Conservation (phyloP, 148 eudicot species). For the Polygonum maritimum region DNA sequence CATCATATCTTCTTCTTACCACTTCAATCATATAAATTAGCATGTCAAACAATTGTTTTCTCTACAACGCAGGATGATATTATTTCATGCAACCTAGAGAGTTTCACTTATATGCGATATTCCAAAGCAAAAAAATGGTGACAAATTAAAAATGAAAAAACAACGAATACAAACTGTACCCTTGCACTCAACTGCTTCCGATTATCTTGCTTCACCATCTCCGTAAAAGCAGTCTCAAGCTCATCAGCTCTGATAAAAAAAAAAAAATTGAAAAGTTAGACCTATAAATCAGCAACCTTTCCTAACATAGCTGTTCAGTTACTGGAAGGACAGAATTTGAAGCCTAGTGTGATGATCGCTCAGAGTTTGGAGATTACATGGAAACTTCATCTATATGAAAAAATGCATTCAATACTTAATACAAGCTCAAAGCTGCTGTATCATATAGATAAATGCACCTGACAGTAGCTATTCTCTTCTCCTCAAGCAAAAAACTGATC, state of each 20-base stretch:
- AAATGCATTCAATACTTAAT: background rate
- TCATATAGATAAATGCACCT: constrained; percentile 30
- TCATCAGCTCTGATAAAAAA: constrained; percentile 64
- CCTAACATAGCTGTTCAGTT: background rate
- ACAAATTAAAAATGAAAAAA: background rate
- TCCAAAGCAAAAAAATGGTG: background rate
- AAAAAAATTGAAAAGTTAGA: background rate
- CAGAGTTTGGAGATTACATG: background rate
- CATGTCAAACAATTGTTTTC: too few relatives aligned
- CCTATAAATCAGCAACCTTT: background rate
- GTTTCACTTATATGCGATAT: too few relatives aligned
- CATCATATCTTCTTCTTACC: too few relatives aligned
- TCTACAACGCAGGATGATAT: too few relatives aligned
- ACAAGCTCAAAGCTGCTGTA: background rate
- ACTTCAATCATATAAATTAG: too few relatives aligned
- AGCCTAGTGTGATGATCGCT: background rate
- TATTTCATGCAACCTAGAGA: too few relatives aligned
- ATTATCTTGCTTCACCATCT: constrained; percentile 76
- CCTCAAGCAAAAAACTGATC: constrained; percentile 71
- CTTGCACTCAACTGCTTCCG: constrained; percentile 67
- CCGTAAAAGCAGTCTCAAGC: constrained; percentile 89
- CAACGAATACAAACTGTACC: constrained; percentile 27
- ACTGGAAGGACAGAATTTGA: background rate
- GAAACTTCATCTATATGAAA: background rate
- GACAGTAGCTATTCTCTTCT: constrained; percentile 63